phyloP scores from a whole-genome alignment of 2,329 filamentous ascomycete genomes.

The Ophiostoma ips region DNA sequence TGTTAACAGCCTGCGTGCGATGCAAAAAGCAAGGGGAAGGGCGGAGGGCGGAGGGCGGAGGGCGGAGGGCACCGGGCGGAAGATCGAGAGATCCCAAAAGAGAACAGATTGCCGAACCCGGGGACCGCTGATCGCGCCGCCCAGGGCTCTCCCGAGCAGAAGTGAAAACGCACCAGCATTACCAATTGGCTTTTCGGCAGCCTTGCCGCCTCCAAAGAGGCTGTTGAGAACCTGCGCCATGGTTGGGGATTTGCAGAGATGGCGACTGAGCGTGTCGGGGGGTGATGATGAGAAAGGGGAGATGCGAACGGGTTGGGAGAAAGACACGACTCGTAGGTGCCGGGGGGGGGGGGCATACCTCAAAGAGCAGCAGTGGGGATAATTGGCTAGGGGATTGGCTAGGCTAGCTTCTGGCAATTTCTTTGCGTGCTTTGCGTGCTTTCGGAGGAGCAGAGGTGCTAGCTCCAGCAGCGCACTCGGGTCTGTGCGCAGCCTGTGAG shows the following conservation, averaged over 20 bases:
- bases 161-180: constrained; percentile 50
- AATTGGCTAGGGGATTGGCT: background rate
- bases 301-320: background rate
- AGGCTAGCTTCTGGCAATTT: too few relatives aligned
- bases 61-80: too few relatives aligned
- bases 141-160: too few relatives aligned
- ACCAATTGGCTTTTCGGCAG: constrained; percentile 34
- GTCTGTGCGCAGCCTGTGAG: too few relatives aligned
- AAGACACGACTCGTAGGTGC: background rate
- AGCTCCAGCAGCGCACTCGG: too few relatives aligned
- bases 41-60: too few relatives aligned
- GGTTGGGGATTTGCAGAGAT: constrained; percentile 7
- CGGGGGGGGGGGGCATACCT: too few relatives aligned
- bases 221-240: constrained; percentile 52
- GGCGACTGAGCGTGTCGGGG: constrained; percentile 5
- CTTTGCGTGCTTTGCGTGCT: background rate
- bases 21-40: too few relatives aligned
- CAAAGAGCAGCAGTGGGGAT: too few relatives aligned
- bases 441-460: too few relatives aligned
- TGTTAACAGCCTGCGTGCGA: background rate
- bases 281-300: constrained; percentile 4
- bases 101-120: background rate
- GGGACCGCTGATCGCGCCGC: background rate
- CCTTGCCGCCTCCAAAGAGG: constrained; percentile 55
- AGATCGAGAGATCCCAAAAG: too few relatives aligned